Evolutionary conservation across 2,329 filamentous ascomycete genomes (phyloP), one percentile per base, ranked within the genome.

Genomic region (Cytospora leucostoma): DNA sequence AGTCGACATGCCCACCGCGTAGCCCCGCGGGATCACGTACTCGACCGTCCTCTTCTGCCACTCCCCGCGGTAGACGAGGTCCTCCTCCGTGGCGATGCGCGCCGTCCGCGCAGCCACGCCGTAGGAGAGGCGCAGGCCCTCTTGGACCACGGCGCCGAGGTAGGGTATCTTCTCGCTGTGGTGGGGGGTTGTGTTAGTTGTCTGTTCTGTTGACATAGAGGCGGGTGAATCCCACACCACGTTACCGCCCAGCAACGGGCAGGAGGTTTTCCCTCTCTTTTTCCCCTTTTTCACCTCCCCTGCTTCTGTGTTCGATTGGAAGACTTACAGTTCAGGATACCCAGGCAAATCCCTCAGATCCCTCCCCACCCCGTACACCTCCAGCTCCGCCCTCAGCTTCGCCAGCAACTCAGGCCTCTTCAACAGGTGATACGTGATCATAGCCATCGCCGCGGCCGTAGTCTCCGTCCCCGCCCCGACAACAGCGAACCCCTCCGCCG

Each of bases 361-460:
- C n/a, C 47, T 44, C 3, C 57, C 64, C 59, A 50, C 61, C 32
- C 52, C 81, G 79, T 63, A 74, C 76, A 50, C 72, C 75, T 10
- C 74, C 72, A 50, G 78, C 81, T 63, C 76, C 76, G 56, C 34
- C 6, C 6, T 44, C 12, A 64, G 19, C 44, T 54, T 64, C 21
- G 15, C 44, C 3, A 64, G 51, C 8, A 64, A 59, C 10, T 57
- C 34, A 0, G 65, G 63, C 10, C 64, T 51, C n/a, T 51, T 49
- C 8, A 68, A 21, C 15, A 69, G 37, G 50, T 68, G 62, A 59
- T 67, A 71, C 13, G 63, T 68, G 8, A 65, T 61, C 13, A 70
- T 33, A 13, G 66, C 34, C 35, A 71, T 64, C 7, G 68, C 63
- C 61, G 66, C 67, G 0, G 66, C 64, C 3, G 67, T 66, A 7